Conservation (phyloP, 192 early-diverging fungal genomes). For the Thoreauomyces humboldtii region DNA sequence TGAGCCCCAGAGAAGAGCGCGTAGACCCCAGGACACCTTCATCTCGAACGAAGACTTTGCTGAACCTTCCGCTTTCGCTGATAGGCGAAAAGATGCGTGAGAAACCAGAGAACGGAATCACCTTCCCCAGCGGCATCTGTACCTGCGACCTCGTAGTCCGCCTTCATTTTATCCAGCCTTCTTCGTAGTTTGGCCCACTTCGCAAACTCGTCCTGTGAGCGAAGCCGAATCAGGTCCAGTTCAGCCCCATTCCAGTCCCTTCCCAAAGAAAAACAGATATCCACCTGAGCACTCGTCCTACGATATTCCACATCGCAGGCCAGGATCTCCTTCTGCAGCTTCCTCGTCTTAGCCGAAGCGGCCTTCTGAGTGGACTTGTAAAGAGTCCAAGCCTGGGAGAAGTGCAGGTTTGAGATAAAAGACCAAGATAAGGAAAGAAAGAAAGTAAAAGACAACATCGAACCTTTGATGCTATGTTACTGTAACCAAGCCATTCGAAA, state of each 20-base stretch:
- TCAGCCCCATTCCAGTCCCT: not conserved
- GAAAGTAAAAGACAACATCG: not conserved
- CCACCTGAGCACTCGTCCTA: conserved; percentile 27
- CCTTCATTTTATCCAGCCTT: conserved; percentile 68
- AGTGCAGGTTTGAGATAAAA: too few species aligned
- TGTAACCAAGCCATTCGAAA: conserved; percentile 18
- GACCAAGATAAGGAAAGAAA: not conserved
- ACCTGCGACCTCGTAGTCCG: conserved; percentile 68
- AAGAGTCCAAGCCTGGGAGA: too few species aligned
- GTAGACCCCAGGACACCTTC: conserved; percentile 70
- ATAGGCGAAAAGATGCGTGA: conserved; percentile 20
- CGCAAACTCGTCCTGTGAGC: conserved; percentile 76
- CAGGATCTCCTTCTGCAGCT: conserved; percentile 7
- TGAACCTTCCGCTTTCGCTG: conserved; percentile 55
- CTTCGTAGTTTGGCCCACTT: conserved; percentile 87
- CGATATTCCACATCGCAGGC: conserved; percentile 11
- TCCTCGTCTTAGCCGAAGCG: not conserved
- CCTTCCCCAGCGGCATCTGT: too few species aligned
- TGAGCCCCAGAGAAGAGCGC: conserved; percentile 61
- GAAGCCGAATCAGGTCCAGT: not conserved
- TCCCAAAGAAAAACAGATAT: not conserved
- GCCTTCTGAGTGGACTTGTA: not conserved
- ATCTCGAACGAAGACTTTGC: conserved; percentile 73
- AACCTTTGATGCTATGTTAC: conserved; percentile 15
- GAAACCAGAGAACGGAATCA: too few species aligned